Base-by-base conservation (phyloP, 2,329 filamentous ascomycete species). In the Diatrype stigma region DNA sequence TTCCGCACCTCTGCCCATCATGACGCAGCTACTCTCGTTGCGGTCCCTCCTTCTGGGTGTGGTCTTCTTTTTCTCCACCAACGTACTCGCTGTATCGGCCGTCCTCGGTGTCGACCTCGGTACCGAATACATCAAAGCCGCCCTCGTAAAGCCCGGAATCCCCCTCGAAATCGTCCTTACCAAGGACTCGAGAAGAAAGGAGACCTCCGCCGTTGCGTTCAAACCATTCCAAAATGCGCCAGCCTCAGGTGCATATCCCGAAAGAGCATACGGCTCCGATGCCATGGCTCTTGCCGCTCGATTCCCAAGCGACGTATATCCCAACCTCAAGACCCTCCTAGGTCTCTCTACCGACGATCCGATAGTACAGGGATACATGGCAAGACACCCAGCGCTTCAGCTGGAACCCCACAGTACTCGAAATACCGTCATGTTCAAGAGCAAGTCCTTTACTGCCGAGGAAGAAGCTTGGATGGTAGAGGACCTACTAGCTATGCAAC, bases 121-220 rank as follows among this genome's bases (percentile, higher is more conserved):
- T 60, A 96, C 94, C 51, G 90, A 96, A 70, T 96, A 96, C 74
- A 89, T 99, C 75, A 99, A 97, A 76, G 93, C 93, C 26, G 86
- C 89, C 14, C 82, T 99, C 40, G 93, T 99, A 55, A 97, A 97
- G 74, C 94, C 94, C 2, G 94, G 94, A 54, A 93, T 96, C 48
- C 94, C 94, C 11, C 89, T 99, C 67, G 94, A 99, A 60, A 97
- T 99, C 59, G 93, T 99, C 69, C 81, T 96, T 51, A 96, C 92
- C 28, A 99, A 97, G 70, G 94, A 99, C 73, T 96, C 94, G 28
- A 89, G 96, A 70, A 87, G 94, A 66, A 99, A 99, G 77, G 94
- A 99, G 70, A 82, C 82, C 22, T 90, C 92, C 2, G 92, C 91
- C 40, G 85, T 99, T 60, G 88, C 90, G 42, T 97, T 99, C 76